These are phyloP conservation scores for Cladosporium sp. DNA, from an alignment of 2,329 filamentous ascomycete genomes.

Conservation along the genomic window DNA sequence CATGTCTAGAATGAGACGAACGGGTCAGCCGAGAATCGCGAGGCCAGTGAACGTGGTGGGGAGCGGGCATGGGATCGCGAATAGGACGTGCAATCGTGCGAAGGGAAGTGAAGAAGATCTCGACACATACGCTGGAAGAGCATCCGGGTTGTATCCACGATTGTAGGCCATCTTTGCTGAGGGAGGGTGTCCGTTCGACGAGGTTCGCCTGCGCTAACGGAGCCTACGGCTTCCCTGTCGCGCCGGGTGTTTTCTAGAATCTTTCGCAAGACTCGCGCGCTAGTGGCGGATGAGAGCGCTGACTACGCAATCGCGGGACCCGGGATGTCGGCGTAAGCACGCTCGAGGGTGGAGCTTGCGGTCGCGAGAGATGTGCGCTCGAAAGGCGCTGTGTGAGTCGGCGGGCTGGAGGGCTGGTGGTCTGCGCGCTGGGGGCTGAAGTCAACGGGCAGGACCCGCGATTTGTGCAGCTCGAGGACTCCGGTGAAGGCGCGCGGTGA, in stretches of 20 bases:
- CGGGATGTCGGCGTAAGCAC: not conserved
- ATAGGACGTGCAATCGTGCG: not conserved
- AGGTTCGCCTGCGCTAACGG: slow-evolving; percentile 7
- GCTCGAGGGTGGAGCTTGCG: not conserved
- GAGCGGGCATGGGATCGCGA: slow-evolving; percentile 3
- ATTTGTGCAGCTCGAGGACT: too few relatives aligned
- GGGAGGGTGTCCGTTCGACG: not conserved
- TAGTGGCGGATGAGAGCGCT: slow-evolving; percentile 1
- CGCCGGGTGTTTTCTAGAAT: slow-evolving; percentile 1
- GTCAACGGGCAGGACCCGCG: too few relatives aligned
- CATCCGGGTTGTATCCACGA: slow-evolving; percentile 85
- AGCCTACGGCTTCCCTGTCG: not conserved
- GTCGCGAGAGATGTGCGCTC: not conserved
- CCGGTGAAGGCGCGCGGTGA: not conserved
- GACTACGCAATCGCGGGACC: slow-evolving; percentile 3
- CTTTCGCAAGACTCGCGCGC: not conserved
- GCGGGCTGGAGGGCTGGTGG: not conserved
- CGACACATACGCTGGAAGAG: slow-evolving; percentile 72
- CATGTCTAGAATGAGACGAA: slow-evolving; percentile 49
- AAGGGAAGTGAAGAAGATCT: slow-evolving; percentile 6
- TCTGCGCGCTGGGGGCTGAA: not conserved
- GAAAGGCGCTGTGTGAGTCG: not conserved
- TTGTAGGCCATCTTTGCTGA: slow-evolving; percentile 76
- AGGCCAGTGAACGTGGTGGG: slow-evolving; percentile 8
- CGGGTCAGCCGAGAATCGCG: slow-evolving; percentile 16